Conservation (phyloP, 352 stramenopile species). For the Paralagenidium karlingii region DNA sequence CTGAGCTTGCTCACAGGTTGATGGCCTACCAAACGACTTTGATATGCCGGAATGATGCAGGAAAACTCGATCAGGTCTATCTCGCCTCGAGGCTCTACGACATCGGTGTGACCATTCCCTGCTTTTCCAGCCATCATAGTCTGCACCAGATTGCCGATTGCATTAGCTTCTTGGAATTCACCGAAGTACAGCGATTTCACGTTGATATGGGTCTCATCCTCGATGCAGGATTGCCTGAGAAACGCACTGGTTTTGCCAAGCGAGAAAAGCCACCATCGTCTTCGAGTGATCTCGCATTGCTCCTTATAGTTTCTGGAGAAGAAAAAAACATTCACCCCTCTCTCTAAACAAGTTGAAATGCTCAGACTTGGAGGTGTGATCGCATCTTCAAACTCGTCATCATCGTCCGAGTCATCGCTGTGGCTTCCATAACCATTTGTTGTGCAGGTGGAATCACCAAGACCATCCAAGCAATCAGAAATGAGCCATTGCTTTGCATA, state of each 20-base stretch:
- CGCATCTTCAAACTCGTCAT: slow-evolving; percentile 80
- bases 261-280: slow-evolving; percentile 35
- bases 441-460: slow-evolving; percentile 27
- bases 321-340: slow-evolving; percentile 42
- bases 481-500: slow-evolving; percentile 82
- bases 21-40: slow-evolving; percentile 66
- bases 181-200: slow-evolving; percentile 39
- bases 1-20: slow-evolving; percentile 39
- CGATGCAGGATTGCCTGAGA: slow-evolving; percentile 73
- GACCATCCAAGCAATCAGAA: slow-evolving; percentile 57
- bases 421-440: slow-evolving; percentile 9
- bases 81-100: too few relatives aligned
- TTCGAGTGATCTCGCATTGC: slow-evolving; percentile 3
- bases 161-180: not conserved
- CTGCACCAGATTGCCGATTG: not conserved
- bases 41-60: slow-evolving; percentile 61
- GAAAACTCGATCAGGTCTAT: slow-evolving; percentile 35
- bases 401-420: slow-evolving; percentile 54
- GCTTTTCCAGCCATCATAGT: too few relatives aligned
- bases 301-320: slow-evolving; percentile 17
- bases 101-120: too few relatives aligned
- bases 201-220: slow-evolving; percentile 63
- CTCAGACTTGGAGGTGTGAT: slow-evolving; percentile 74
- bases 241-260: slow-evolving; percentile 28
- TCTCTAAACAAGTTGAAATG: slow-evolving; percentile 22